Conservation (phyloP, 225 moss, liverwort and hornwort species). For the Thuidium tamariscinum region DNA sequence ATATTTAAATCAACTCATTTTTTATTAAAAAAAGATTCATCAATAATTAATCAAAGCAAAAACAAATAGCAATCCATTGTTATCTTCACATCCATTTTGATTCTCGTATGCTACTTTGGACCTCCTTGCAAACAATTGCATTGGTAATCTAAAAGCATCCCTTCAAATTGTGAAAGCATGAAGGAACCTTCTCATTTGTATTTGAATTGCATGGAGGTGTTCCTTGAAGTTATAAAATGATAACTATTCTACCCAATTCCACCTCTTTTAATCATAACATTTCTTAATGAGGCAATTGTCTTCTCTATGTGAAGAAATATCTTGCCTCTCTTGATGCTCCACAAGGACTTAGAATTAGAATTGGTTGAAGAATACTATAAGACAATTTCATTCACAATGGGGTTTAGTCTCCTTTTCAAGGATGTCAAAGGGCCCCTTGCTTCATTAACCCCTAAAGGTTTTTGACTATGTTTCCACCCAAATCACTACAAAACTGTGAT, state of each 20-base stretch:
- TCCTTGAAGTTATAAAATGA: fast-evolving
- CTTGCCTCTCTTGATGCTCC: background rate
- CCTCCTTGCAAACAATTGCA: fast-evolving
- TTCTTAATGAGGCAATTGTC: background rate
- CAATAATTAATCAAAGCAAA: background rate
- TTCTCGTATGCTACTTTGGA: background rate
- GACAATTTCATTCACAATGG: background rate
- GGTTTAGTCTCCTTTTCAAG: background rate
- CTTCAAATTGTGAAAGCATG: background rate
- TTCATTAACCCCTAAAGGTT: too few species aligned
- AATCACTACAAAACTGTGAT: too few species aligned
- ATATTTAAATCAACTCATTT: background rate
- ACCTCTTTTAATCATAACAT: background rate
- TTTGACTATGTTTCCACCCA: too few species aligned
- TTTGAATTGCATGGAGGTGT: fast-evolving
- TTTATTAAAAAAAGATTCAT: fast-evolving
- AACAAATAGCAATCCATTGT: background rate
- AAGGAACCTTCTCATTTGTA: background rate
- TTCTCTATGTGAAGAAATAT: background rate
- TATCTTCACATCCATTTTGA: fast-evolving
- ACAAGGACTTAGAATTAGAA: too few species aligned
- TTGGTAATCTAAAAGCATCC: too few species aligned
- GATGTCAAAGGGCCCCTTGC: background rate
- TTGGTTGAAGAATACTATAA: background rate
- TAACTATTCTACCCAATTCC: background rate